Base-by-base conservation (phyloP, 2,329 filamentous ascomycete genomes). In the Diplocarpon rosae region DNA sequence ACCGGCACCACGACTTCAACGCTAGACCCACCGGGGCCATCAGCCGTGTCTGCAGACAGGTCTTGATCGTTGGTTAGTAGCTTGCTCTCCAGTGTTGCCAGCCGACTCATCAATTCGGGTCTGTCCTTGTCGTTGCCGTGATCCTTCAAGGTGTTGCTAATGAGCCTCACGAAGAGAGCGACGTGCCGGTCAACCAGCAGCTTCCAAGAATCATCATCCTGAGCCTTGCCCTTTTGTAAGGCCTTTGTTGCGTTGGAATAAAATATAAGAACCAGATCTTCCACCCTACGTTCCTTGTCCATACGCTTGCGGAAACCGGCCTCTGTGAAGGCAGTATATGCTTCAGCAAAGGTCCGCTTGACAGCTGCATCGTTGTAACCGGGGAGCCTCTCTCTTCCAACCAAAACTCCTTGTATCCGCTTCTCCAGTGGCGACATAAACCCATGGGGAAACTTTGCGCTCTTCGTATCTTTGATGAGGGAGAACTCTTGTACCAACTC, bases 211-310 rank as follows among this genome's bases (percentile, higher is more conserved):
- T 94, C 87, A 63, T 96, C 90, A 37, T 84, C 83, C 0, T 79
- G 72, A 1, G 76, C 65, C 63, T 85, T 85, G 42, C 83, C 76
- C 62, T 86, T 85, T 63, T 84, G 80, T 58, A 95, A 75, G 50
- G 94, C 89, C 63, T 94, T 93, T 37, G 87, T 94, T 6, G 92
- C 89, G 51, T 86, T 84, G 1, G 89, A 93, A 66, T 93, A 96
- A 70, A 98, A 96, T 52, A 96, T 95, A 55, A 98, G 73, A 41
- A 98, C 79, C 41, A 96, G 69, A 52, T 94, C 89, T 65, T 98
- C 92, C 16, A 94, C 82, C 59, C 90, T 82, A 51, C 90, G 78
- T 63, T 95, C 90, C 66, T 94, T 94, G 60, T 95, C 88, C 70
- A 95, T 87, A 47, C 80, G 83, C 67, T 88, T 93, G 54, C 86